Evolutionary conservation across 352 stramenopile genomes (phyloP), one percentile per base, ranked within the genome.

Genomic region (Phytophthora constricta): DNA sequence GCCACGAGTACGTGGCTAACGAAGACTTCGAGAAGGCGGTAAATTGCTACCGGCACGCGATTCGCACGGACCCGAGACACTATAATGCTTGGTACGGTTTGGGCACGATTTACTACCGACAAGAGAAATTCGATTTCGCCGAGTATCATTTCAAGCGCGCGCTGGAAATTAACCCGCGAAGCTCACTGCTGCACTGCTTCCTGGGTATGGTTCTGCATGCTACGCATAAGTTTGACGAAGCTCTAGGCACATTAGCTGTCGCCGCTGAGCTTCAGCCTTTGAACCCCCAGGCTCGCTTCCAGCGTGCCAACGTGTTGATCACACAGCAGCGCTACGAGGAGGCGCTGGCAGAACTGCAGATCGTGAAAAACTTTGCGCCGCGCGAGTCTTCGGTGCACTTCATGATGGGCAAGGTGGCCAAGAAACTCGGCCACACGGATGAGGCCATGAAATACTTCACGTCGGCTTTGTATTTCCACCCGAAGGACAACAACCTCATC

Each of bases 11-110:
- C 70, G 92, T 98, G 31, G 85, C 92, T 5, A 99, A 99, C 74
- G 97, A 99, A 82, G 96, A 99, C 76, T 99, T 99, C 82, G 96
- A 99, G 26, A 99, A 98, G 70, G 97, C 97, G 0, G 92, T 98
- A 48, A 94, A 90, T 48, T 99, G 95, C 65, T 99, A 98, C 58
- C 86, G 97, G 17, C 91, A 98, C 68, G 96, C 96, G 5, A 97
- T 99, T 54, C 85, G 92, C 25, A 89, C 89, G 1, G 91, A 99
- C 73, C 81, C 94, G 17, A 83, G 95, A 13, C 92, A 98, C 61
- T 98, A 98, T 77, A 97, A 97, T 53, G 93, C 90, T 1, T 98
- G 92, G 92, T 97, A 97, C 51, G 92, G 92, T 13, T 73, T 98
- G 27, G 96, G 96, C 39, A 92, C 88, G 20, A 98, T 99, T 62